Conservation (phyloP, 768 basidiomycete genomes). For the Lepiota subincarnata region DNA sequence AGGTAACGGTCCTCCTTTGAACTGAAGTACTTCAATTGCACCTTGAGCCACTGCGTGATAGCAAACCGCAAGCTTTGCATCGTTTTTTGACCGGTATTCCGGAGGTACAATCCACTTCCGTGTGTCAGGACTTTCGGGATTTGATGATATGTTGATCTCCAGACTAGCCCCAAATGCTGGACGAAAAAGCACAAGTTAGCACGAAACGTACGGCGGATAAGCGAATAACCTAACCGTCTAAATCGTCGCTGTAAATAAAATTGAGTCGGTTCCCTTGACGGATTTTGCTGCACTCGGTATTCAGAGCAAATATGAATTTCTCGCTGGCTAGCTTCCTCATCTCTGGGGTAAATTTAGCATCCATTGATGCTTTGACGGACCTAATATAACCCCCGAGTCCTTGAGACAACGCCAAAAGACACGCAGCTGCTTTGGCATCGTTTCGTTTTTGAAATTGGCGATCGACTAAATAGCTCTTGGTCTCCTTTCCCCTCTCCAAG, state of each 20-base stretch:
- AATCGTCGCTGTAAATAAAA: constrained; percentile 39
- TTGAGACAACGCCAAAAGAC: constrained; percentile 59
- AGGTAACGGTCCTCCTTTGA: constrained; percentile 40
- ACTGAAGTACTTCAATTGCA: constrained; percentile 56
- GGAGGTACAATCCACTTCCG: constrained; percentile 41
- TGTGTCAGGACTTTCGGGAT: constrained; percentile 2
- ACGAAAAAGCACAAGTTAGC: neutral
- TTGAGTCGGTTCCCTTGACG: constrained; percentile 31
- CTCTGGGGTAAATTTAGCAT: constrained; percentile 41
- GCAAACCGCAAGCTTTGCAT: constrained; percentile 58
- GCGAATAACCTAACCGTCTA: constrained; percentile 40
- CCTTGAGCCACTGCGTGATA: constrained; percentile 52
- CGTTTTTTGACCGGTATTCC: constrained; percentile 53
- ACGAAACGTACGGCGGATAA: neutral
- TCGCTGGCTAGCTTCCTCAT: constrained; percentile 42
- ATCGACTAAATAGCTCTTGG: constrained; percentile 60
- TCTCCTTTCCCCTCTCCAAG: constrained; percentile 45
- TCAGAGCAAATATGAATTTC: constrained; percentile 41
- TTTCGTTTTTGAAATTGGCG: constrained; percentile 52
- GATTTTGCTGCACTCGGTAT: constrained; percentile 42
- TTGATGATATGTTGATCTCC: constrained; percentile 6
- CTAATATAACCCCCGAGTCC: constrained; percentile 57
- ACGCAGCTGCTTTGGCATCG: constrained; percentile 70
- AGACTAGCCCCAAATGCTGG: constrained; percentile 3
- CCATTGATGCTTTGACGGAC: constrained; percentile 34